Evolutionary conservation across 441 rosid species (phyloP).

Genomic region (Euphorbia schlechtendalii): DNA sequence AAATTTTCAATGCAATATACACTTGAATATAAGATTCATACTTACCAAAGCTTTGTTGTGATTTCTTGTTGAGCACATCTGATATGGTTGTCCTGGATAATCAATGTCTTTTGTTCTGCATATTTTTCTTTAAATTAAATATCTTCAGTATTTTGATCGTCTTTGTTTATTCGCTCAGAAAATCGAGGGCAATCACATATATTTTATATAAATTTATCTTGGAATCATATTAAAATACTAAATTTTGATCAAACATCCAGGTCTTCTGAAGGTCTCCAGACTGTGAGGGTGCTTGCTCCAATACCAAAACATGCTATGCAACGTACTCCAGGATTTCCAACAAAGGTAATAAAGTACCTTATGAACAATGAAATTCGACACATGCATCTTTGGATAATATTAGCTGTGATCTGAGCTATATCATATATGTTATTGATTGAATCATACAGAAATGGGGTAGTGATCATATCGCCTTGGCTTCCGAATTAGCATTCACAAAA

Average conservation of each 20-base stretch:
- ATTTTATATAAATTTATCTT: background rate
- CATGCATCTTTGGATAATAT: background rate
- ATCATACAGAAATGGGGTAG: conserved; percentile 91
- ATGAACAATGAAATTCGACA: background rate
- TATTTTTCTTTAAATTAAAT: background rate
- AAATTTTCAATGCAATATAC: background rate
- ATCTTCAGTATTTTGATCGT: background rate
- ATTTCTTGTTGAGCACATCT: conserved; percentile 9
- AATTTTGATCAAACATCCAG: conserved; percentile 32
- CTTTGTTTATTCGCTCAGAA: background rate
- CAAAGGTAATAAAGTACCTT: conserved; percentile 48
- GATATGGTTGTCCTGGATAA: background rate
- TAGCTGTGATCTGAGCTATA: background rate
- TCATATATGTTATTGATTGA: conserved; percentile 3
- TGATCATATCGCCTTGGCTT: conserved; percentile 85
- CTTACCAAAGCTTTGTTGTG: background rate
- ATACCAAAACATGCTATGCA: conserved; percentile 78
- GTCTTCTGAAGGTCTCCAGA: conserved; percentile 82
- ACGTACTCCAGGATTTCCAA: conserved; percentile 87
- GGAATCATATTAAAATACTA: background rate
- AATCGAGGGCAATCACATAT: background rate
- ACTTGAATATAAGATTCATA: background rate
- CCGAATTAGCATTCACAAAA: conserved; percentile 58
- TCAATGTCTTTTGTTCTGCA: background rate
- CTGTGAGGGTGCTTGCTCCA: conserved; percentile 83